Evolutionary conservation across 192 early-diverging fungal species (phyloP), one percentile per base, ranked within the genome.

Genomic region (Podila epigama): DNA sequence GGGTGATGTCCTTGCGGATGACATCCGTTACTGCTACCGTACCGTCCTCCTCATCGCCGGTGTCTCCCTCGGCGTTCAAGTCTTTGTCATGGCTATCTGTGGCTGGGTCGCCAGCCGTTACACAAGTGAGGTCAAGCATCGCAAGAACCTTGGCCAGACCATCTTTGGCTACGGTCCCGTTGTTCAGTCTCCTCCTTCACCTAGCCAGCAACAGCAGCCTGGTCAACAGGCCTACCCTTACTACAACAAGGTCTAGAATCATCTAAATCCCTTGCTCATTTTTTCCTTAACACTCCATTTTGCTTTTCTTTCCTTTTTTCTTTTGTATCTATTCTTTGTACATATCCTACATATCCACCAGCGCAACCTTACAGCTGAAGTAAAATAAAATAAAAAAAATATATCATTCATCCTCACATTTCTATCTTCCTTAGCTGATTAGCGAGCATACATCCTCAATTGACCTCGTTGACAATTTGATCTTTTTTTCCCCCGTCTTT

Each of bases 31-130:
- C 9, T 77, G 73, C 13, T 68, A 63, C 25, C 61, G 54, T 4
- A 22, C 34, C 0, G 39, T 39, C 15, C n/a, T 77, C 42, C 52
- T 77, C 33, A 25, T 63, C 5, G 20, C 57, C 0, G 73, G 73
- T 3, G 41, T 58, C 6, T 33, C 37, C 1, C 44, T 42, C n/a
- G 53, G 41, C 16, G 54, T 68, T 5, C 53, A 68, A 20, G 29
- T 75, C 3, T 27, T 68, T 27, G 13, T 75, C 22, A 68, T 75
- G 72, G 32, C 25, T 6, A n/a, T 68, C 18, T 63, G 72, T 36
- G 72, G 72, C 5, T 75, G 51, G 58, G 65, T 75, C 5, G 72
- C 72, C 11, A 75, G 72, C 50, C 27, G 51, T 8, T 75, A 75
- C 60, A 75, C 72, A 5, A 51, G 60, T 6, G 72, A 75, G 48